A percentile compares a stretch with the other conserved stretches of the same genome.
Conservation (phyloP, 2,329 filamentous ascomycete species). For the Aspergillus nomiae region DNA sequence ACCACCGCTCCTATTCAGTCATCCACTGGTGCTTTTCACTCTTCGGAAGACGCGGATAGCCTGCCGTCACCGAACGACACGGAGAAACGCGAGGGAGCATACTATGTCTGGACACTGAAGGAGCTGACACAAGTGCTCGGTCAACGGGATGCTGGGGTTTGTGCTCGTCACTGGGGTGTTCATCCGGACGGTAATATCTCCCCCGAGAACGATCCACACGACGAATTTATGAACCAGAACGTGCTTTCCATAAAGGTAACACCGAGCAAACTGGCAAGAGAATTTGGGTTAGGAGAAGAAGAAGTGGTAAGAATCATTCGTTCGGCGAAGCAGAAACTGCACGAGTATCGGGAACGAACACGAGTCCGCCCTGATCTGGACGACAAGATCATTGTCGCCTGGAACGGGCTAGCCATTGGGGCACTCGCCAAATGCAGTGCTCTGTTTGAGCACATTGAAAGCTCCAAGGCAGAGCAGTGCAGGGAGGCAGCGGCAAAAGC, state of each 20-base stretch:
- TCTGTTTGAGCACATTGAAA: conserved; percentile 63
- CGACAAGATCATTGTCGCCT: conserved; percentile 82
- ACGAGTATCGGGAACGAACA: conserved; percentile 70
- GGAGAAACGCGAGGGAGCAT: conserved; percentile 87
- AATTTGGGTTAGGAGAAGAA: conserved; percentile 71
- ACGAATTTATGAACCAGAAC: conserved; percentile 94
- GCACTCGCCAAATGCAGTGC: conserved; percentile 76
- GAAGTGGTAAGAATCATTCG: conserved; percentile 70
- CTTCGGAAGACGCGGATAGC: conserved; percentile 89
- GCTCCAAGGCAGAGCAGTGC: conserved; percentile 62
- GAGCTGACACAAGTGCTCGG: conserved; percentile 80
- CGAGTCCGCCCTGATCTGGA: conserved; percentile 78
- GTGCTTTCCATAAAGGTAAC: conserved; percentile 74
- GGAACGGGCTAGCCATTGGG: conserved; percentile 86
- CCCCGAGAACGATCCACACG: conserved; percentile 79
- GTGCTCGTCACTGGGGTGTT: conserved; percentile 83
- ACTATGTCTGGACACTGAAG: conserved; percentile 89
- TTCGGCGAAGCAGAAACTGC: conserved; percentile 67
- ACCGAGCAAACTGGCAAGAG: conserved; percentile 68
- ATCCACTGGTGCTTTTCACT: conserved; percentile 73
- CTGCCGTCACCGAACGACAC: conserved; percentile 70
- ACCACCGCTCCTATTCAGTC: conserved; percentile 69
- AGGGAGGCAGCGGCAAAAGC: conserved; percentile 67
- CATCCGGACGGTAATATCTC: conserved; percentile 82
- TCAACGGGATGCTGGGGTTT: conserved; percentile 68